phyloP scores from a whole-genome alignment of 352 stramenopile species.

The Pythium dissotocum region DNA sequence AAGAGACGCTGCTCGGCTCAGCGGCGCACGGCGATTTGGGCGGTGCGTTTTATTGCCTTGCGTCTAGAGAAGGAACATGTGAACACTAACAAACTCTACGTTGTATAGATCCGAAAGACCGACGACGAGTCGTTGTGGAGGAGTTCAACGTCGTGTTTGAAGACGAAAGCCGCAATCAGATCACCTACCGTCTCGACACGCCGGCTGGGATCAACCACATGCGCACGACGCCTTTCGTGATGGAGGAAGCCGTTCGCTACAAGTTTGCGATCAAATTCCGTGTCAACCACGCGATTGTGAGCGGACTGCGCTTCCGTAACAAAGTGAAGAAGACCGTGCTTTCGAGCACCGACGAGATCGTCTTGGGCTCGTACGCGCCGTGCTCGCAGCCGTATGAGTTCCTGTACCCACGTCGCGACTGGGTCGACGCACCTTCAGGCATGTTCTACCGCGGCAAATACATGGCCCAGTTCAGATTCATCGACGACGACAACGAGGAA shows the following conservation, averaged over 20 bases:
- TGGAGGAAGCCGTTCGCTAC: conserved; percentile 79
- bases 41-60: conserved; percentile 34
- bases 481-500: conserved; percentile 66
- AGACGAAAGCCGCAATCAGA: conserved; percentile 48
- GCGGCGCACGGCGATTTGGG: conserved; percentile 79
- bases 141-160: conserved; percentile 89
- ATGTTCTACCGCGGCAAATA: conserved; percentile 90
- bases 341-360: conserved; percentile 72
- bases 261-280: conserved; percentile 85
- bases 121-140: conserved; percentile 75
- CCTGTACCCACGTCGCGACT: conserved; percentile 75
- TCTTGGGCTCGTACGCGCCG: conserved; percentile 84
- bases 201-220: conserved; percentile 67
- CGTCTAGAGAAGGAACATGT: too few species aligned
- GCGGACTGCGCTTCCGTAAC: conserved; percentile 82
- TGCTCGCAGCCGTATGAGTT: conserved; percentile 78
- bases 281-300: conserved; percentile 86
- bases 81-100: conserved; percentile 16
- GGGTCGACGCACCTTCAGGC: conserved; percentile 79
- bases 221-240: conserved; percentile 65
- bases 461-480: conserved; percentile 73
- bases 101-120: conserved; percentile 48
- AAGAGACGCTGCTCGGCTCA: conserved; percentile 77
- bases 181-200: conserved; percentile 78
- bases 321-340: conserved; percentile 87